Percentiles rank a stretch among this genome's conserved stretches.
Conservation (phyloP, 2,329 filamentous ascomycete genomes). For the Epichloe typhina region DNA sequence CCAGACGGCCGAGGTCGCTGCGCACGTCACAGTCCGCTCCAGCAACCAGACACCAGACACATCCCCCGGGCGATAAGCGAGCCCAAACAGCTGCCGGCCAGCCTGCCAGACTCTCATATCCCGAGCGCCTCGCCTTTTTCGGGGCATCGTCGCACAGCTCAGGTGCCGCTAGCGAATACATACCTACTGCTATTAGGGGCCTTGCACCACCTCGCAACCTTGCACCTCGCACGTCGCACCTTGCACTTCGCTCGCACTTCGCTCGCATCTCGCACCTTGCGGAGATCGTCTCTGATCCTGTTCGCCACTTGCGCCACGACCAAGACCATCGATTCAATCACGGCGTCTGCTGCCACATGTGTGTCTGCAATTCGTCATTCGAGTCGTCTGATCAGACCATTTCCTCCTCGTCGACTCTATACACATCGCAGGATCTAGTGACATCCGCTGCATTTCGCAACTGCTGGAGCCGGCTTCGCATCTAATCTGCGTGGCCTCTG, state of each 20-base stretch:
- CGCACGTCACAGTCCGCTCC: background rate
- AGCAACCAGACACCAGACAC: background rate
- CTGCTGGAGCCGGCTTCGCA: slow-evolving; percentile 1
- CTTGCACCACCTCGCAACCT: background rate
- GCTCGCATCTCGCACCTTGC: too few relatives aligned
- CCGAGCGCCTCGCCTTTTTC: slow-evolving; percentile 1
- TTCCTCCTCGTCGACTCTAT: slow-evolving; percentile 1
- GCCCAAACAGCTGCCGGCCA: background rate
- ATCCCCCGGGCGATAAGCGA: background rate
- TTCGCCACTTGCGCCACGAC: background rate
- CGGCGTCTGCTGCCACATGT: background rate
- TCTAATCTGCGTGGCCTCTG: background rate
- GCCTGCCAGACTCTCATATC: background rate
- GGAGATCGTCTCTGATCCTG: background rate
- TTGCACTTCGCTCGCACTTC: background rate
- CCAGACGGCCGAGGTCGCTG: background rate
- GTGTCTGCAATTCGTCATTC: background rate
- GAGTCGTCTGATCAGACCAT: background rate
- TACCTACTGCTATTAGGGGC: slow-evolving; percentile 3
- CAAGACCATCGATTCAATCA: background rate
- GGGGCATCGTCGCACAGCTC: slow-evolving; percentile 5
- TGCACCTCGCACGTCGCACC: background rate
- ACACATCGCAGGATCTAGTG: slow-evolving; percentile 1
- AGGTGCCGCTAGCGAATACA: slow-evolving; percentile 6
- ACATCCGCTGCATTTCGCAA: slow-evolving; percentile 3